These are phyloP conservation scores for Crucihimalaya himalaica DNA, from an alignment of 345 rosid genomes.

Conservation along the genomic window DNA sequence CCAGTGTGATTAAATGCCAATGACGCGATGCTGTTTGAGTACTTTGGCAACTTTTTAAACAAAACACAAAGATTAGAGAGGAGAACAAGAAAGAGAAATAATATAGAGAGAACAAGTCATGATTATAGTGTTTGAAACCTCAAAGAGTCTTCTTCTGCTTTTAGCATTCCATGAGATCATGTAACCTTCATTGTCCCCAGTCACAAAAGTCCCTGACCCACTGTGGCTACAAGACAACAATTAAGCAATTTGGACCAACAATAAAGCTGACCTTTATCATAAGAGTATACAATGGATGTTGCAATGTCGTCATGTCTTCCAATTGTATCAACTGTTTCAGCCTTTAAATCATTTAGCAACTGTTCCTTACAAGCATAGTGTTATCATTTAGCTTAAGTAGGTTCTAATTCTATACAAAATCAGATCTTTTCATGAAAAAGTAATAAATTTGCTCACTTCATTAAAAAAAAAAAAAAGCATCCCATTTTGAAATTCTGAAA, in stretches of 20 bases:
- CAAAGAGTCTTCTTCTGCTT: conserved; percentile 64
- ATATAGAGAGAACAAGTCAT: conserved; percentile 14
- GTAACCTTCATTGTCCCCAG: conserved; percentile 80
- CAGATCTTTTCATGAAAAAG: neutral
- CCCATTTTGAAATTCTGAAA: neutral
- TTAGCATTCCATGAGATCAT: conserved; percentile 67
- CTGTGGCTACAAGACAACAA: conserved; percentile 38
- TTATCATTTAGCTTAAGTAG: neutral
- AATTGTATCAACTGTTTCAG: conserved; percentile 44
- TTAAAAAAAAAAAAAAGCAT: conserved; percentile 1
- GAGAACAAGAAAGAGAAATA: neutral
- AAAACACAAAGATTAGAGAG: conserved; percentile 9
- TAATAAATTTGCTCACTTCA: conserved; percentile 1
- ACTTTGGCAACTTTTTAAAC: conserved; percentile 64
- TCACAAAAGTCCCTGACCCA: conserved; percentile 56
- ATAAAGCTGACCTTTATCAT: conserved; percentile 64
- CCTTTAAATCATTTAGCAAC: conserved; percentile 74
- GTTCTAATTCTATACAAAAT: neutral
- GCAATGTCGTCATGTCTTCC: conserved; percentile 81
- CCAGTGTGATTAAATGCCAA: conserved; percentile 57
- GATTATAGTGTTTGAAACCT: conserved; percentile 49
- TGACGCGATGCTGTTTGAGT: conserved; percentile 57
- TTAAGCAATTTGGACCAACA: neutral
- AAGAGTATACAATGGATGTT: conserved; percentile 60
- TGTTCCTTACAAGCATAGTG: conserved; percentile 18